Evolutionary conservation across 805 yeast genomes (phyloP).

Genomic region (Ogataea nitratoaversa): DNA sequence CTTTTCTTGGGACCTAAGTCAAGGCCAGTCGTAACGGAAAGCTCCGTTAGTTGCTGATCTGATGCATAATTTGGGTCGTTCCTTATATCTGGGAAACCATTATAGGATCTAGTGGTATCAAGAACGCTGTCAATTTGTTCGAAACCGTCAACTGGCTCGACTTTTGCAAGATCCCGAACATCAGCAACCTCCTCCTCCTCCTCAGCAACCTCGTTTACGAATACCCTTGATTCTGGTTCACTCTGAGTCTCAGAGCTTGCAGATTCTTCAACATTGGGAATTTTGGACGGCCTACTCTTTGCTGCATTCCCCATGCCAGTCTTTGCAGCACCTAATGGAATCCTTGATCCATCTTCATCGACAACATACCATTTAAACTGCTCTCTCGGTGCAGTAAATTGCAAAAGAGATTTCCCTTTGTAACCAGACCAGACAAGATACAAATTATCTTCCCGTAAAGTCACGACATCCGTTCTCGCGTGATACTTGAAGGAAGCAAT

Average conservation of each 20-base stretch:
- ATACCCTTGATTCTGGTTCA: too few relatives aligned
- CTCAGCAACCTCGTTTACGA: not conserved
- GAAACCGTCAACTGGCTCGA: too few relatives aligned
- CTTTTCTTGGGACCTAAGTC: conserved; percentile 28
- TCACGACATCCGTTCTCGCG: conserved; percentile 6
- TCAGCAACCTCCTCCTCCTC: not conserved
- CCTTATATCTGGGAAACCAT: too few relatives aligned
- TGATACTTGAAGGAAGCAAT: not conserved
- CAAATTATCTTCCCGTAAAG: conserved; percentile 5
- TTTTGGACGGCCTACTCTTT: not conserved
- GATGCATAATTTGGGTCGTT: too few relatives aligned
- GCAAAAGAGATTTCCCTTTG: conserved; percentile 11
- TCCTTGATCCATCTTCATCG: not conserved
- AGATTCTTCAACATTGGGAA: not conserved
- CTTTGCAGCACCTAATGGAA: not conserved
- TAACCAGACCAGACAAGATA: conserved; percentile 16
- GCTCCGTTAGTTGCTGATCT: too few relatives aligned
- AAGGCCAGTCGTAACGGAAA: conserved; percentile 3
- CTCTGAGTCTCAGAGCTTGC: not conserved
- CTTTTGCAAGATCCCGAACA: too few relatives aligned
- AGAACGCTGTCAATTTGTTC: too few relatives aligned
- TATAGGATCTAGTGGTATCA: too few relatives aligned
- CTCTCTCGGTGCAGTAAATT: too few relatives aligned
- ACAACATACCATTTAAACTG: not conserved
- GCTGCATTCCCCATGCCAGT: not conserved